Conservation (phyloP, 495 filamentous ascomycete species). For the Trichoderma reesei region DNA sequence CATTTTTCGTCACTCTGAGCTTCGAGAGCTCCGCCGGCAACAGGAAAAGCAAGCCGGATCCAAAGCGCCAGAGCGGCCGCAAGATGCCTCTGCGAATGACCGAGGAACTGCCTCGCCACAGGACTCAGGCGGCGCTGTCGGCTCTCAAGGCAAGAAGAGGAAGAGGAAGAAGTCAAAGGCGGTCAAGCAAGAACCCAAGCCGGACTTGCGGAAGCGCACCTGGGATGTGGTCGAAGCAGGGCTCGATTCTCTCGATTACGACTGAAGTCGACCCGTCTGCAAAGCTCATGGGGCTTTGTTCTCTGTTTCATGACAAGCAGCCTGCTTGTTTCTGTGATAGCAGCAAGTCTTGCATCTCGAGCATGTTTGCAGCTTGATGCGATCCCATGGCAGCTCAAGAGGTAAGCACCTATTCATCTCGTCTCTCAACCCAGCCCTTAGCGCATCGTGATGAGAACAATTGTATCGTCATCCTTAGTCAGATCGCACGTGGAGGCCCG, state of each 20-base stretch:
- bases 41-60: constrained; percentile 19
- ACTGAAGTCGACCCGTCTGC: constrained; percentile 10
- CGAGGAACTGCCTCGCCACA: constrained; percentile 18
- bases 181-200: constrained; percentile 36
- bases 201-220: constrained; percentile 47
- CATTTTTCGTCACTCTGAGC: constrained; percentile 85
- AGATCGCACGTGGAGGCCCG: constrained; percentile 25
- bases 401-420: neutral
- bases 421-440: neutral
- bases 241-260: constrained; percentile 43
- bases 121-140: constrained; percentile 3
- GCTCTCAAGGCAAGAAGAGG: constrained; percentile 16
- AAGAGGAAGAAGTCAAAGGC: constrained; percentile 29
- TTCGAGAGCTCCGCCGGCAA: constrained; percentile 57
- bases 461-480: constrained; percentile 63
- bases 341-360: neutral
- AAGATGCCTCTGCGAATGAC: constrained; percentile 8
- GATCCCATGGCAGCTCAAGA: neutral
- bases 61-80: neutral
- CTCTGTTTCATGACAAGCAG: neutral
- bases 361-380: neutral
- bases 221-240: constrained; percentile 48
- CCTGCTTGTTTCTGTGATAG: neutral
- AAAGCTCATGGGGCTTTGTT: neutral
- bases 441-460: constrained; percentile 46